phyloP scores from a whole-genome alignment of 352 stramenopile species.

The Globisporangium abappressorium region DNA sequence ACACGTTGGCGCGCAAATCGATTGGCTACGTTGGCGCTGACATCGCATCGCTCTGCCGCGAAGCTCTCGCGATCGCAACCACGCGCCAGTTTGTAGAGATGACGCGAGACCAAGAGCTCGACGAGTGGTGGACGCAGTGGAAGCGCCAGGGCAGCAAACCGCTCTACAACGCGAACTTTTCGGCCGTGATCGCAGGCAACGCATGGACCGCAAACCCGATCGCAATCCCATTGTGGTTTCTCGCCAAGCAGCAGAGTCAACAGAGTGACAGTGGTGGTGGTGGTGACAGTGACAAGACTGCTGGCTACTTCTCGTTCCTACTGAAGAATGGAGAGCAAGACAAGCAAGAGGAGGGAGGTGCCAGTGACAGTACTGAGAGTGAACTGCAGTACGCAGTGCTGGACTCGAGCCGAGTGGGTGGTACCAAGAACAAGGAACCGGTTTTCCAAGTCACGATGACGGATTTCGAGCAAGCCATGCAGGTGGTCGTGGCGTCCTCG shows the following conservation, averaged over 20 bases:
- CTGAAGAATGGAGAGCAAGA: conserved; percentile 17
- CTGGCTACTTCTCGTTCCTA: conserved; percentile 45
- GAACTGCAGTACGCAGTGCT: conserved; percentile 5
- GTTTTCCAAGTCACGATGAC: conserved; percentile 56
- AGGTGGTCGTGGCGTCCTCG: conserved; percentile 58
- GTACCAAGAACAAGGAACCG: not conserved
- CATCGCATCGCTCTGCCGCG: conserved; percentile 72
- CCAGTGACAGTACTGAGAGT: not conserved
- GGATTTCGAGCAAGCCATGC: conserved; percentile 79
- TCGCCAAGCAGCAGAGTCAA: conserved; percentile 32
- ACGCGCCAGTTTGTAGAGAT: conserved; percentile 59
- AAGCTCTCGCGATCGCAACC: conserved; percentile 66
- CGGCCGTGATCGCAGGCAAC: conserved; percentile 39
- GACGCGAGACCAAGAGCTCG: conserved; percentile 42
- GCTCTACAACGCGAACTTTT: conserved; percentile 39
- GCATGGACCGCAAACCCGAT: conserved; percentile 60
- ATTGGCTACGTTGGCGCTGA: conserved; percentile 83
- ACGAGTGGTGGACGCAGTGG: conserved; percentile 63
- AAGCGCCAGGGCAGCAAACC: conserved; percentile 33
- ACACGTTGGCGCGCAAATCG: conserved; percentile 38
- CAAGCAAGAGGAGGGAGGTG: not conserved
- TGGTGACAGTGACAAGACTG: not conserved
- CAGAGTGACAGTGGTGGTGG: not conserved
- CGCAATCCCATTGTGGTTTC: conserved; percentile 70
- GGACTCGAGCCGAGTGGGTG: not conserved